Conservation (phyloP, 1,284 basidiomycete genomes). For the Acaromyces ingoldii region DNA sequence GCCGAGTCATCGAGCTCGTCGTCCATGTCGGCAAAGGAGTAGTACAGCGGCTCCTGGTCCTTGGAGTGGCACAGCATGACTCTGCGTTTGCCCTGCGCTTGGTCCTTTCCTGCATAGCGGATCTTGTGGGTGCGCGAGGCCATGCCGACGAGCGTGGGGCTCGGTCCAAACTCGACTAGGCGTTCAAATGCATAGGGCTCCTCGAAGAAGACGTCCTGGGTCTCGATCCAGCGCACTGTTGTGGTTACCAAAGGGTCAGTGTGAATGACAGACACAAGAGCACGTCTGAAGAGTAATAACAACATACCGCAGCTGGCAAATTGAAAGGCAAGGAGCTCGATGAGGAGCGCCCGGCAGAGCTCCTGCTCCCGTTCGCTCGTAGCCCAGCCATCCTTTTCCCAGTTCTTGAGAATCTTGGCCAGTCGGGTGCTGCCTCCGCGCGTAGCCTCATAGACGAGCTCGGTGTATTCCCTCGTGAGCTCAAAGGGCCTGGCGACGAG, state of each 20-base stretch:
- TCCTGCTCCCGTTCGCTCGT: constrained; percentile 76
- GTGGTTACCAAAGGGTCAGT: no score
- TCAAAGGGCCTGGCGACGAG: constrained; percentile 91
- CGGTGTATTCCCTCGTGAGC: constrained; percentile 80
- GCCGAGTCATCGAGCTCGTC: constrained; percentile 51
- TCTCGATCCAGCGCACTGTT: constrained; percentile 79
- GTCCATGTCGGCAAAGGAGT: constrained; percentile 86
- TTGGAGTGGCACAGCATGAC: constrained; percentile 88
- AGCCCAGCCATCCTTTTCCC: constrained; percentile 89
- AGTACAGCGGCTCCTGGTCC: constrained; percentile 94
- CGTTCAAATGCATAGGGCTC: constrained; percentile 80
- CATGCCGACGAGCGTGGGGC: constrained; percentile 94
- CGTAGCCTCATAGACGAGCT: constrained; percentile 62
- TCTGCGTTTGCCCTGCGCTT: constrained; percentile 73
- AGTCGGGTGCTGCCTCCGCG: constrained; percentile 71
- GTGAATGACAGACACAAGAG: no score
- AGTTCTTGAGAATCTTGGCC: constrained; percentile 83
- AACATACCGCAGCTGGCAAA: constrained; percentile 59
- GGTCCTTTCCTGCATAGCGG: constrained; percentile 87
- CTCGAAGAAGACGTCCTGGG: constrained; percentile 87
- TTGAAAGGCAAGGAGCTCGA: constrained; percentile 93
- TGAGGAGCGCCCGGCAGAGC: constrained; percentile 88
- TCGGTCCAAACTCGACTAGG: constrained; percentile 90
- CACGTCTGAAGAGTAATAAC: no score
- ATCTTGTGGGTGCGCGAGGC: constrained; percentile 89